Percentiles rank a stretch among this genome's conserved stretches.
Evolutionary conservation across 192 early-diverging fungal genomes (phyloP).

Genomic region (Linnemannia zychae): DNA sequence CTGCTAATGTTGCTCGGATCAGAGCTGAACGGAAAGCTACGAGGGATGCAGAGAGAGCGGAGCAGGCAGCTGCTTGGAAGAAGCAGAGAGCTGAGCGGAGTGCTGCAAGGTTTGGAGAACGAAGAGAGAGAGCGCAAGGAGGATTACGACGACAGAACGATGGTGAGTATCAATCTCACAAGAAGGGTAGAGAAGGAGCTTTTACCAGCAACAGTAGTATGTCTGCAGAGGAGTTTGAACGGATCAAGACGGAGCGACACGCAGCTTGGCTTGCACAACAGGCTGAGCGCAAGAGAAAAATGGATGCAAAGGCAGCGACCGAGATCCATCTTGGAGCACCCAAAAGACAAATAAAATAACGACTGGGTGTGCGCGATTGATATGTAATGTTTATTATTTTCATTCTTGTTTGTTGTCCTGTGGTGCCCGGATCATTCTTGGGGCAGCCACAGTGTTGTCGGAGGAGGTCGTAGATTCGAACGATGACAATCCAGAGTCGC

Average conservation of each 20-base stretch:
- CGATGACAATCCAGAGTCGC: background rate
- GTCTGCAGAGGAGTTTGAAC: background rate
- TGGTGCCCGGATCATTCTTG: conserved; percentile 21
- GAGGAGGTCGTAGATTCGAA: background rate
- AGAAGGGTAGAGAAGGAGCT: no score
- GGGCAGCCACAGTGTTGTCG: background rate
- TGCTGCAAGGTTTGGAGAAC: background rate
- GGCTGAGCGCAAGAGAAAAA: background rate
- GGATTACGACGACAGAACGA: no score
- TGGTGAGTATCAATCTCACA: no score
- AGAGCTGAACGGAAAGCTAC: conserved; percentile 4
- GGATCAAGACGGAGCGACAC: background rate
- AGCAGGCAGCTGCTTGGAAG: background rate
- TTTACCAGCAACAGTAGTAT: background rate
- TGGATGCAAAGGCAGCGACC: background rate
- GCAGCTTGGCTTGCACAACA: background rate
- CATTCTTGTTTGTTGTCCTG: background rate
- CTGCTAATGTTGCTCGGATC: background rate
- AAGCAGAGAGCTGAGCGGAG: background rate
- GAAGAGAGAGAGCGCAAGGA: background rate
- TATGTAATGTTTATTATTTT: background rate
- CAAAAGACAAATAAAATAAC: background rate
- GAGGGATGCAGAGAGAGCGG: conserved; percentile 11
- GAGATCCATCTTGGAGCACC: conserved; percentile 35
- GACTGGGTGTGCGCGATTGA: no score